Conservation (phyloP, 495 filamentous ascomycete genomes). For the Tuber borchii region DNA sequence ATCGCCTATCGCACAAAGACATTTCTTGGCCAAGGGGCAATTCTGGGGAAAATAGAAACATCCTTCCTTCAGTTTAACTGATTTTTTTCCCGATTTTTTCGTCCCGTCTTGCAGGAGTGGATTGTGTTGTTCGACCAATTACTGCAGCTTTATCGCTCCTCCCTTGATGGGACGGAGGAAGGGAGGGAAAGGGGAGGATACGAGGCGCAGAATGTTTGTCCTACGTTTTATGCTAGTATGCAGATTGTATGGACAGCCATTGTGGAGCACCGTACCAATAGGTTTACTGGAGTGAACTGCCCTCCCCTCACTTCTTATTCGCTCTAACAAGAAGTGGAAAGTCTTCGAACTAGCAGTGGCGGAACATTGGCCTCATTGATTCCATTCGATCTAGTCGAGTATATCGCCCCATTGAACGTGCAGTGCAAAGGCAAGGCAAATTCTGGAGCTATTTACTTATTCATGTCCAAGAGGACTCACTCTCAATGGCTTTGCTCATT, state of each 20-base stretch:
- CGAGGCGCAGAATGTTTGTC: neutral
- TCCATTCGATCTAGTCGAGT: neutral
- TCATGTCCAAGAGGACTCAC: neutral
- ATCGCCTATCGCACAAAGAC: slow-evolving; percentile 24
- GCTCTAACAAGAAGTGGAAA: neutral
- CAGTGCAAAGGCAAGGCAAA: neutral
- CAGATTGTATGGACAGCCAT: neutral
- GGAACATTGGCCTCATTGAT: neutral
- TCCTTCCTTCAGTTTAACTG: neutral
- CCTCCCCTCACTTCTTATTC: neutral
- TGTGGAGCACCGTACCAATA: neutral
- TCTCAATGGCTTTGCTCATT: neutral
- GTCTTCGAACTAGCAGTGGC: neutral
- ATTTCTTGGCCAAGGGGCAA: neutral
- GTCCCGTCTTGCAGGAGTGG: slow-evolving; percentile 5
- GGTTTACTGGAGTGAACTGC: neutral
- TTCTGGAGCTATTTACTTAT: neutral
- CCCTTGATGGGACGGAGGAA: neutral
- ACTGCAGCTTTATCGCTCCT: neutral
- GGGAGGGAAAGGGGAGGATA: neutral
- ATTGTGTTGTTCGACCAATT: neutral
- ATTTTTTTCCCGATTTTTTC: neutral
- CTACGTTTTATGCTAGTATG: neutral
- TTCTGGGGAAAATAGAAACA: slow-evolving; percentile 1
- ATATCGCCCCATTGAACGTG: neutral